These are phyloP conservation scores for Phytophthora aleatoria DNA, from an alignment of 352 stramenopile genomes.

Conservation along the genomic window DNA sequence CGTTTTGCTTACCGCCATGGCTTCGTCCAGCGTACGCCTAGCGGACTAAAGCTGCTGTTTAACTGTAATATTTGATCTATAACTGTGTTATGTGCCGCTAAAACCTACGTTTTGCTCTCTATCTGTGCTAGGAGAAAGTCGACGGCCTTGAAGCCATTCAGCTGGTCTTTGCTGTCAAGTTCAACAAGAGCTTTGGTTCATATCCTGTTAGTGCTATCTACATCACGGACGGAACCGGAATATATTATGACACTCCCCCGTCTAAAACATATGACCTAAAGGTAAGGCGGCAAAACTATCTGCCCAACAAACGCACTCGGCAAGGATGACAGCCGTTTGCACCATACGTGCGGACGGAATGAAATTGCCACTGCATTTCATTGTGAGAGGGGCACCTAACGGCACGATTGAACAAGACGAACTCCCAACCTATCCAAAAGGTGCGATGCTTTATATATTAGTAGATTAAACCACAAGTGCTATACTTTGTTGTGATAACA, in stretches of 20 bases:
- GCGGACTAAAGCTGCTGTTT: constrained; percentile 8
- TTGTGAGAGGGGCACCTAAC: constrained; percentile 6
- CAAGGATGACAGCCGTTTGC: constrained; percentile 12
- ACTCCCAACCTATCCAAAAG: constrained; percentile 9
- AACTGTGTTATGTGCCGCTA: neutral
- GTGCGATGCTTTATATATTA: constrained; percentile 4
- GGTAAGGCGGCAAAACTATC: constrained; percentile 11
- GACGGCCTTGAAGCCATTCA: constrained; percentile 3
- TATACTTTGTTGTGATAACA: constrained; percentile 1
- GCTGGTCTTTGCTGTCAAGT: constrained; percentile 11
- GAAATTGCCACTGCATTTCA: constrained; percentile 16
- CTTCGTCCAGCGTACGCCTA: constrained; percentile 16
- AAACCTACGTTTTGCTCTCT: neutral
- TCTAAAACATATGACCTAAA: constrained; percentile 2
- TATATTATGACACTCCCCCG: constrained; percentile 12
- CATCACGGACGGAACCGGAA: constrained; percentile 9
- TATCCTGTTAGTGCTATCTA: constrained; percentile 11
- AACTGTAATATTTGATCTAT: neutral
- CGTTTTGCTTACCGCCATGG: constrained; percentile 19
- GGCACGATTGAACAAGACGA: constrained; percentile 17
- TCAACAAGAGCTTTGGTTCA: constrained; percentile 4
- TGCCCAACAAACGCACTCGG: constrained; percentile 21
- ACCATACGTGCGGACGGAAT: constrained; percentile 9
- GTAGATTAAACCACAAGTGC: neutral
- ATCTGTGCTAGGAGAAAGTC: constrained; percentile 14